Evolutionary conservation across 805 yeast genomes (phyloP).

Genomic region (Candida coleopterorum): DNA sequence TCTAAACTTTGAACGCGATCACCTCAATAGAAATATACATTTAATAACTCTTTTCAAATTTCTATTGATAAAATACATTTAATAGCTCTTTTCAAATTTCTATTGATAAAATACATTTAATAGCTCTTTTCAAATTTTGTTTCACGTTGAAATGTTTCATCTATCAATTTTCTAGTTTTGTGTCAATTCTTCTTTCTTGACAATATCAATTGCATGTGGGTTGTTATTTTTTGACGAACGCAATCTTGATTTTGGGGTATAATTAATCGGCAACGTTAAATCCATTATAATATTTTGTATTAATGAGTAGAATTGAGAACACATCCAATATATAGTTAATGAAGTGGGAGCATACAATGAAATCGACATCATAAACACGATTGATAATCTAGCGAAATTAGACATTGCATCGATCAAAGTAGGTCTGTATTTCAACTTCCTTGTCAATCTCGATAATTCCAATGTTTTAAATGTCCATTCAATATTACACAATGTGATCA

Average conservation of each 20-base stretch:
- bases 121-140: no score
- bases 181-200: no score
- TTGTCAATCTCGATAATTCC: constrained; percentile 41
- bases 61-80: no score
- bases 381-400: constrained; percentile 67
- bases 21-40: no score
- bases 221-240: constrained; percentile 10
- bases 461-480: constrained; percentile 78
- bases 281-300: constrained; percentile 73
- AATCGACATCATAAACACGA: constrained; percentile 76
- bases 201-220: constrained; percentile 9
- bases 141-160: no score
- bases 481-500: constrained; percentile 66
- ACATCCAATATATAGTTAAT: constrained; percentile 81
- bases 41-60: no score
- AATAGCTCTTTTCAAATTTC: no score
- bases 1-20: no score
- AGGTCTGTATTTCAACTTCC: constrained; percentile 45
- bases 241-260: constrained; percentile 40
- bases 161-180: no score
- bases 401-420: constrained; percentile 61
- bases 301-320: constrained; percentile 75
- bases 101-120: no score
- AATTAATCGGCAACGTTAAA: constrained; percentile 53
- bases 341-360: constrained; percentile 85